phyloP scores from a whole-genome alignment of 495 filamentous ascomycete genomes.

The Haplographium delicatum region DNA sequence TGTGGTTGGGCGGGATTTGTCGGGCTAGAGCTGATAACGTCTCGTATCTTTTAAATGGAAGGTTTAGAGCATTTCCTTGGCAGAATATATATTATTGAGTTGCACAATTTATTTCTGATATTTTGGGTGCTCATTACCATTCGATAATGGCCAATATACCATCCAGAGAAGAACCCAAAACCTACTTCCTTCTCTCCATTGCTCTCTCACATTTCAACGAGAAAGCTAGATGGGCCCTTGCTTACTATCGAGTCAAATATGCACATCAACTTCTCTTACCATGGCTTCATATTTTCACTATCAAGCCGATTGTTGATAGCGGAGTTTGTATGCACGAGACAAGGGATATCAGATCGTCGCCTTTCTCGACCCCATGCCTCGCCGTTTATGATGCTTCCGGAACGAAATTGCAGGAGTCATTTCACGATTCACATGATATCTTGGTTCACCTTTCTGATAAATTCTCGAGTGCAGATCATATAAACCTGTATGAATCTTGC shows the following conservation, averaged over 20 bases:
- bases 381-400: constrained; percentile 8
- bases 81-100: not conserved
- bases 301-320: not conserved
- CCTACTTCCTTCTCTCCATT: constrained; percentile 11
- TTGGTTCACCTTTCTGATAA: constrained; percentile 13
- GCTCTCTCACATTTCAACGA: constrained; percentile 10
- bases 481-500: constrained; percentile 10
- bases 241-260: constrained; percentile 8
- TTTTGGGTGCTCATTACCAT: not conserved
- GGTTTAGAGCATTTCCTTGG: not conserved
- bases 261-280: constrained; percentile 9
- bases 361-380: constrained; percentile 12
- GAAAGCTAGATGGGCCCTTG: constrained; percentile 13
- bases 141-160: constrained; percentile 1
- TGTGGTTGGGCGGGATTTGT: no score
- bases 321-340: not conserved
- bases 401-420: constrained; percentile 3
- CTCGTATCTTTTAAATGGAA: not conserved
- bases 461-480: constrained; percentile 4
- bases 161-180: not conserved
- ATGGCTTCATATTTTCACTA: constrained; percentile 6
- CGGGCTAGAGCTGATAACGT: no score
- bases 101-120: not conserved
- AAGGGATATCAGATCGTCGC: constrained; percentile 1
- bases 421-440: constrained; percentile 14